Evolutionary conservation across 768 basidiomycete genomes (phyloP).

Genomic region (Rhodotorula graminis): DNA sequence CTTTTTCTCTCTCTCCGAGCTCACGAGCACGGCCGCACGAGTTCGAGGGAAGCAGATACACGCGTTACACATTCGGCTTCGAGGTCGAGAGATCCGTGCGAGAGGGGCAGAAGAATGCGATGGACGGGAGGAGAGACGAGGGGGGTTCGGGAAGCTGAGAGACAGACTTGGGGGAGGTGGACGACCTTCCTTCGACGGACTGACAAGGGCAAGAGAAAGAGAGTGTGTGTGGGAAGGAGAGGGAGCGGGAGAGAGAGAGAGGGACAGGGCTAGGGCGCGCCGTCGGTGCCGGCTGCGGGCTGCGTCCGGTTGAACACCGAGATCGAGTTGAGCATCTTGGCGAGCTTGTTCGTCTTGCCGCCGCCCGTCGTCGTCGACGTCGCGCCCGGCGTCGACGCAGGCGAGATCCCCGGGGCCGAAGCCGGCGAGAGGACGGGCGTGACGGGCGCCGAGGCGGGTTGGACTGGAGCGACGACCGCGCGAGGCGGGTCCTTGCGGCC

Average conservation of each 20-base stretch:
- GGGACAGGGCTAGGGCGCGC: neutral
- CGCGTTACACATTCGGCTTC: too few species aligned
- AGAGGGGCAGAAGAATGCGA: too few species aligned
- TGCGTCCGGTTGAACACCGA: constrained; percentile 30
- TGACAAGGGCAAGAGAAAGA: too few species aligned
- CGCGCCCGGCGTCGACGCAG: neutral
- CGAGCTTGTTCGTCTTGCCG: constrained; percentile 29
- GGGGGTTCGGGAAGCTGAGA: too few species aligned
- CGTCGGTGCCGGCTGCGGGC: neutral
- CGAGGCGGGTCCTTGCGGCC: neutral
- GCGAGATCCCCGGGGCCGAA: neutral
- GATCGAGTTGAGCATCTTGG: constrained; percentile 33
- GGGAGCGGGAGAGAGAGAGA: too few species aligned
- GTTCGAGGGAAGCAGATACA: too few species aligned
- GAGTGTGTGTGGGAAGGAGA: neutral
- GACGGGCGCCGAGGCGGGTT: constrained; percentile 1
- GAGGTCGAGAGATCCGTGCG: too few species aligned
- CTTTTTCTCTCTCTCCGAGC: too few species aligned
- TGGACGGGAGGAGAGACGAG: too few species aligned
- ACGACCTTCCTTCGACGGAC: too few species aligned
- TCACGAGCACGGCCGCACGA: too few species aligned
- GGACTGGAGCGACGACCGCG: neutral
- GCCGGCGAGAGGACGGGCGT: neutral
- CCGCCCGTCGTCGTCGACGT: neutral
- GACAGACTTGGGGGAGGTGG: too few species aligned